Evolutionary conservation across 2,329 filamentous ascomycete species (phyloP).

Genomic region (Aspergillus pseudoterreus): DNA sequence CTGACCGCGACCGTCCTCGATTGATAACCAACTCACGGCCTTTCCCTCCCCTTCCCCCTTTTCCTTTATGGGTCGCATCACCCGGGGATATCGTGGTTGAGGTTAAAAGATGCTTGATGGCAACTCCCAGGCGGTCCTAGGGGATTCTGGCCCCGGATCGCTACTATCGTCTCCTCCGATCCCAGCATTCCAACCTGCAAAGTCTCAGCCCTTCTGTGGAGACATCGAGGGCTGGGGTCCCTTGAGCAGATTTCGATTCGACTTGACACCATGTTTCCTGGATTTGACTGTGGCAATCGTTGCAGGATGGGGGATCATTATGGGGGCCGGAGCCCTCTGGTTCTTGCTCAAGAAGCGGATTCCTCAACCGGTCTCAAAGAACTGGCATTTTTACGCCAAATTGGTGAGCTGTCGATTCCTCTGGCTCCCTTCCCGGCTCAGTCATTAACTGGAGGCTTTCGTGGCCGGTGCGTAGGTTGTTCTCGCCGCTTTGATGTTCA

Average conservation of each 20-base stretch:
- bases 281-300: constrained; percentile 82
- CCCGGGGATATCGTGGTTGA: constrained; percentile 21
- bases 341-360: constrained; percentile 70
- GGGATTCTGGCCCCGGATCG: constrained; percentile 25
- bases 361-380: constrained; percentile 66
- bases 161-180: constrained; percentile 22
- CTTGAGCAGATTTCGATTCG: constrained; percentile 78
- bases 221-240: constrained; percentile 96
- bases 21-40: constrained; percentile 3
- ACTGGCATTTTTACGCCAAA: constrained; percentile 92
- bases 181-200: constrained; percentile 23
- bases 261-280: constrained; percentile 96
- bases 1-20: not conserved
- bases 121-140: constrained; percentile 32
- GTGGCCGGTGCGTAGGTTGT: constrained; percentile 46
- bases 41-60: constrained; percentile 10
- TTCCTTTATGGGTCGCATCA: constrained; percentile 14
- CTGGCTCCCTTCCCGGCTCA: not conserved
- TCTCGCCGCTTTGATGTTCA: constrained; percentile 64
- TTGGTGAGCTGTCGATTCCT: constrained; percentile 56
- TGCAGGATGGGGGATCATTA: constrained; percentile 72
- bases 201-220: constrained; percentile 71
- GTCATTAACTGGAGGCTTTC: constrained; percentile 1
- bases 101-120: constrained; percentile 33
- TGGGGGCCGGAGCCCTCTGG: constrained; percentile 74